phyloP scores from a whole-genome alignment of 495 filamentous ascomycete species.

The Parachaetomium inaequale region DNA sequence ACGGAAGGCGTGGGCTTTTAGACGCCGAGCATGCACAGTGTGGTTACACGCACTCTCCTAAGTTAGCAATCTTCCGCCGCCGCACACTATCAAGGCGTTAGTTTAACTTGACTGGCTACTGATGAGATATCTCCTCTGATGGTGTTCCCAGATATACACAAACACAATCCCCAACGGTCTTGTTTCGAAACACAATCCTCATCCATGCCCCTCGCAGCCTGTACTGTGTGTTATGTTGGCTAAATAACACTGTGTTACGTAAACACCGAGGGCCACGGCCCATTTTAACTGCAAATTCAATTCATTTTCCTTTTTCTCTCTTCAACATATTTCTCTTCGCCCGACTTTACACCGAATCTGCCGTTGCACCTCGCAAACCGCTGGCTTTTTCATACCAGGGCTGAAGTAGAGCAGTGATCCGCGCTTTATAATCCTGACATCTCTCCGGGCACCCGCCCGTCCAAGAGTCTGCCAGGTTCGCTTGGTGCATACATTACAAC shows the following conservation, averaged over 20 bases:
- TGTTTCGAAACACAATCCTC: neutral
- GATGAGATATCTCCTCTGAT: too few relatives aligned
- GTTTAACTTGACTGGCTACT: too few relatives aligned
- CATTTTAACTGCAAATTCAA: neutral
- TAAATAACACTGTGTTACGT: slow-evolving; percentile 1
- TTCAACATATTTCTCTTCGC: slow-evolving; percentile 21
- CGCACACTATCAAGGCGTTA: too few relatives aligned
- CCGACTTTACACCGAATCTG: slow-evolving; percentile 12
- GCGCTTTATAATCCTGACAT: slow-evolving; percentile 40
- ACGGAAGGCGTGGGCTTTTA: too few relatives aligned
- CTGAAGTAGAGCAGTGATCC: slow-evolving; percentile 33
- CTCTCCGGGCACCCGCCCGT: slow-evolving; percentile 19
- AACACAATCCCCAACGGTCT: neutral
- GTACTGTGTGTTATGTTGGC: neutral
- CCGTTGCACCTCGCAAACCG: slow-evolving; percentile 17
- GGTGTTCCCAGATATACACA: too few relatives aligned
- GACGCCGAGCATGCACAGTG: too few relatives aligned
- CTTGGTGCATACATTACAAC: slow-evolving; percentile 37
- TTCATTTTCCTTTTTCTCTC: slow-evolving; percentile 25
- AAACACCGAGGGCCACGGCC: neutral
- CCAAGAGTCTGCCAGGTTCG: slow-evolving; percentile 35
- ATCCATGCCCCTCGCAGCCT: neutral
- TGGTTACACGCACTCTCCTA: too few relatives aligned
- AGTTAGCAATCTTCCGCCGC: too few relatives aligned
- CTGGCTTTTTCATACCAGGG: slow-evolving; percentile 27